Percentiles rank a stretch among this genome's conserved stretches.
Conservation (phyloP, 192 early-diverging fungal species). For the Coemansia pectinata region DNA sequence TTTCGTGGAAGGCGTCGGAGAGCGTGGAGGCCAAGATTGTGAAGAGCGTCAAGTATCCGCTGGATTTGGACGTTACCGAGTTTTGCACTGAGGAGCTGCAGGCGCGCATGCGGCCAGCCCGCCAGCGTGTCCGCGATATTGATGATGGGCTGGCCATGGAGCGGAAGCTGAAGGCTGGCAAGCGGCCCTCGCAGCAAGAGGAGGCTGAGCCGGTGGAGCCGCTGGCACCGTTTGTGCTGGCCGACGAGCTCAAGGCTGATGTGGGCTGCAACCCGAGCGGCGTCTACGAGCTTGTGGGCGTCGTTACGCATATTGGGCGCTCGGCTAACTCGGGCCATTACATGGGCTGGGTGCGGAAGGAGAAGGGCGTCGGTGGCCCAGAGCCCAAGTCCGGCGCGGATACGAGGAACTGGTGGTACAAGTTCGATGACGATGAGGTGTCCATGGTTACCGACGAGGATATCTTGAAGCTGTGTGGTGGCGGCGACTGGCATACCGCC, state of each 20-base stretch:
- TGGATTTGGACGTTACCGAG: slow-evolving; percentile 85
- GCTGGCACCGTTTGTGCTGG: slow-evolving; percentile 51
- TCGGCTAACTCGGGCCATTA: slow-evolving; percentile 93
- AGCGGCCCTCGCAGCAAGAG: slow-evolving; percentile 13
- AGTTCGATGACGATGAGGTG: slow-evolving; percentile 97
- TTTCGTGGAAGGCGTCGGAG: slow-evolving; percentile 90
- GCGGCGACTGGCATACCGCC: slow-evolving; percentile 83
- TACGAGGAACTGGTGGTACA: slow-evolving; percentile 73
- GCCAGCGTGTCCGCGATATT: slow-evolving; percentile 65
- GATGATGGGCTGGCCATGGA: slow-evolving; percentile 67
- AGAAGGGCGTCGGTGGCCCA: slow-evolving; percentile 51
- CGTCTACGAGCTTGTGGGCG: slow-evolving; percentile 89
- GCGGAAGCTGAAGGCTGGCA: slow-evolving; percentile 52
- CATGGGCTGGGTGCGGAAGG: slow-evolving; percentile 91
- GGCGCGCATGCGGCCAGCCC: slow-evolving; percentile 67
- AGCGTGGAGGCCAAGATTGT: slow-evolving; percentile 88
- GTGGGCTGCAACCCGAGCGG: slow-evolving; percentile 84
- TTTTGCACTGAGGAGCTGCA: slow-evolving; percentile 85
- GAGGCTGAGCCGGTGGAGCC: slow-evolving; percentile 18
- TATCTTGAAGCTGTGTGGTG: slow-evolving; percentile 87
- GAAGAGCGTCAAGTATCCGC: slow-evolving; percentile 92
- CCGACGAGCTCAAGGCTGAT: slow-evolving; percentile 74
- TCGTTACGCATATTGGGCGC: slow-evolving; percentile 94
- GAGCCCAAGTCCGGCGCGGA: slow-evolving; percentile 49
- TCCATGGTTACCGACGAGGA: slow-evolving; percentile 82